A percentile compares a stretch with the other conserved stretches of the same genome.
phyloP scores from a whole-genome alignment of 768 basidiomycete species.

The Boletus vermiculosoides region DNA sequence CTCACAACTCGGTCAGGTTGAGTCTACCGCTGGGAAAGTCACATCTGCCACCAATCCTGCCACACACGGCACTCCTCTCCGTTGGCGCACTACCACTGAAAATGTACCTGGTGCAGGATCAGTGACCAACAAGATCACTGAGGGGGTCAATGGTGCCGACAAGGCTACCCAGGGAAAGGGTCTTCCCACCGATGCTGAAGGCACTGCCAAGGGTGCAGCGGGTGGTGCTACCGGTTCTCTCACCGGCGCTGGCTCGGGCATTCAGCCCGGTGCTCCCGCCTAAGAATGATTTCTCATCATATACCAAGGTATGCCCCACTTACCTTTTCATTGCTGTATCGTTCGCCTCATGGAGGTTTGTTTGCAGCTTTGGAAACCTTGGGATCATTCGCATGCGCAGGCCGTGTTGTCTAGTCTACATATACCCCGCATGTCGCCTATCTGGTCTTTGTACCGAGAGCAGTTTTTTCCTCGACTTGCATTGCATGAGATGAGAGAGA shows the following conservation, averaged over 20 bases:
- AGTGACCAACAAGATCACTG: too few species aligned
- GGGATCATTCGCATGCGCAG: neutral
- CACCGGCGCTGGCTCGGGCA: neutral
- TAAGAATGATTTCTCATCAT: neutral
- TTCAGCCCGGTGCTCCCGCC: neutral
- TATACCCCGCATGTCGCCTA: neutral
- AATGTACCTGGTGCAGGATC: neutral
- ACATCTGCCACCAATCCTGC: neutral
- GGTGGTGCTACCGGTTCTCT: neutral
- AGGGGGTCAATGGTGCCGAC: too few species aligned
- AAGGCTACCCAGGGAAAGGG: fast-evolving
- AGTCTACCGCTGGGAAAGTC: too few species aligned
- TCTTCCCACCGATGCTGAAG: too few species aligned
- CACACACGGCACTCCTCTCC: neutral
- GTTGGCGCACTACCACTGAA: neutral
- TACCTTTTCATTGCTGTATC: neutral
- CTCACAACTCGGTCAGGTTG: neutral
- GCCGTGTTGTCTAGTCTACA: neutral
- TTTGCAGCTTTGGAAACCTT: neutral
- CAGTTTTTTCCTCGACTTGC: neutral
- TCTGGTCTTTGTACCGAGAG: neutral
- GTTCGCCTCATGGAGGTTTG: neutral
- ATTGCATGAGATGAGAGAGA: neutral
- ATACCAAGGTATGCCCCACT: neutral
- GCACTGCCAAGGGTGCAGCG: too few species aligned